A percentile compares a stretch with the other conserved stretches of the same genome.
Conservation (phyloP, 2,329 filamentous ascomycete species). For the Ceratocystis diversiconidia region DNA sequence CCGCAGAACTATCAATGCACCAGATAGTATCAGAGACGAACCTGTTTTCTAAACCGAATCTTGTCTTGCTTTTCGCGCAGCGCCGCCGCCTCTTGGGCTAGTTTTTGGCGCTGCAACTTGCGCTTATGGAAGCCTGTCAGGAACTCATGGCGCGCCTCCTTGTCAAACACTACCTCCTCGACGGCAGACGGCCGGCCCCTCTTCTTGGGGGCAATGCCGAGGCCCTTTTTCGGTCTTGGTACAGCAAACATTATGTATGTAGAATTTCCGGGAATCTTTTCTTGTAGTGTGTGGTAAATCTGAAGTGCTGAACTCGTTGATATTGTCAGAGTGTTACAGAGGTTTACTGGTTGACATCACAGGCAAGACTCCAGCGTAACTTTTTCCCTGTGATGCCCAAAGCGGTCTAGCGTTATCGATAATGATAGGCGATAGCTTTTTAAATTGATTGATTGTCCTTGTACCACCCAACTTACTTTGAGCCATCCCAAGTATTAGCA, state of each 20-base stretch:
- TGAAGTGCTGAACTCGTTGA: background rate
- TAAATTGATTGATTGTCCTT: too few relatives aligned
- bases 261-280: slow-evolving; percentile 13
- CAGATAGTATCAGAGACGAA: slow-evolving; percentile 27
- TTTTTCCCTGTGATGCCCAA: slow-evolving; percentile 15
- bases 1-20: background rate
- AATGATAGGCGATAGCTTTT: background rate
- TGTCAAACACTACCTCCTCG: slow-evolving; percentile 79
- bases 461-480: background rate
- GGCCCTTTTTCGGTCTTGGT: slow-evolving; percentile 41
- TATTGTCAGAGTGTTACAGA: background rate
- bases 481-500: too few relatives aligned
- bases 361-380: slow-evolving; percentile 7
- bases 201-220: slow-evolving; percentile 48
- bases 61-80: slow-evolving; percentile 67
- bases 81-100: slow-evolving; percentile 67
- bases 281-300: slow-evolving; percentile 6
- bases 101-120: slow-evolving; percentile 71
- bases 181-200: slow-evolving; percentile 46
- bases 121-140: slow-evolving; percentile 95
- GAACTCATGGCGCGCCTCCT: slow-evolving; percentile 65
- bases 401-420: slow-evolving; percentile 17
- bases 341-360: background rate
- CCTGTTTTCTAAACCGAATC: slow-evolving; percentile 60
- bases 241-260: slow-evolving; percentile 33